A percentile compares a stretch with the other conserved stretches of the same genome.
phyloP scores from a whole-genome alignment of 2,329 filamentous ascomycete genomes.

The Neonectria sp. region DNA sequence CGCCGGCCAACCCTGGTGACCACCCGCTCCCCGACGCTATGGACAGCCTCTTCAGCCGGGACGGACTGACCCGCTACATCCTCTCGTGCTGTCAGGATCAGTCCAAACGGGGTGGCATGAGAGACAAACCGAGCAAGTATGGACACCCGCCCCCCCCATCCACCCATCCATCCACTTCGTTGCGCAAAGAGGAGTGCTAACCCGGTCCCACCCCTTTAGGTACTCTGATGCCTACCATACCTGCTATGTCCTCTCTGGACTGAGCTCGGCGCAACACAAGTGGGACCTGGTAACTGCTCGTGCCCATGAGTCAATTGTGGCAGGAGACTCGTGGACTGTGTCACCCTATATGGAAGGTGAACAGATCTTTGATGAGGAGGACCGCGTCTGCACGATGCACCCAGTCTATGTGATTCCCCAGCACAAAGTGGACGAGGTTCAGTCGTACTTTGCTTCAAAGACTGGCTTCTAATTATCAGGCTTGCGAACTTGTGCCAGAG shows the following conservation, averaged over 20 bases:
- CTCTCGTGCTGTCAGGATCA: conserved; percentile 88
- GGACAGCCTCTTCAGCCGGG: conserved; percentile 80
- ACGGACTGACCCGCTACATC: conserved; percentile 91
- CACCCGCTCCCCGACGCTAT: conserved; percentile 50
- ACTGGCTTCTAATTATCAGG: conserved; percentile 64
- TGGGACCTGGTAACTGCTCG: conserved; percentile 63
- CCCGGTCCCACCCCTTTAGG: conserved; percentile 59
- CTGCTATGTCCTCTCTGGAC: conserved; percentile 89
- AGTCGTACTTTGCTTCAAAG: conserved; percentile 75
- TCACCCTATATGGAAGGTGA: conserved; percentile 67
- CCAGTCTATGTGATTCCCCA: conserved; percentile 90
- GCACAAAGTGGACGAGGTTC: conserved; percentile 74
- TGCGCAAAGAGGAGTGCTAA: conserved; percentile 30
- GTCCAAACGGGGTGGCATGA: conserved; percentile 80
- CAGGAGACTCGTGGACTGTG: conserved; percentile 62
- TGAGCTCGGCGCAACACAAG: conserved; percentile 85
- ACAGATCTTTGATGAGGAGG: conserved; percentile 79
- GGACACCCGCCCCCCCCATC: conserved; percentile 49
- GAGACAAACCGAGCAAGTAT: conserved; percentile 94
- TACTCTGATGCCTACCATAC: conserved; percentile 91
- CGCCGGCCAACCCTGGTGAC: conserved; percentile 47
- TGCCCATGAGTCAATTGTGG: conserved; percentile 51
- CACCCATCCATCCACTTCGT: conserved; percentile 24
- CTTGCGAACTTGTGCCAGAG: conserved; percentile 3
- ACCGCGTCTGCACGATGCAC: conserved; percentile 80